A percentile compares a stretch with the other conserved stretches of the same genome.
Conservation (phyloP, 176 grass and related monocot species). For the Bonia amplexicaulis region DNA sequence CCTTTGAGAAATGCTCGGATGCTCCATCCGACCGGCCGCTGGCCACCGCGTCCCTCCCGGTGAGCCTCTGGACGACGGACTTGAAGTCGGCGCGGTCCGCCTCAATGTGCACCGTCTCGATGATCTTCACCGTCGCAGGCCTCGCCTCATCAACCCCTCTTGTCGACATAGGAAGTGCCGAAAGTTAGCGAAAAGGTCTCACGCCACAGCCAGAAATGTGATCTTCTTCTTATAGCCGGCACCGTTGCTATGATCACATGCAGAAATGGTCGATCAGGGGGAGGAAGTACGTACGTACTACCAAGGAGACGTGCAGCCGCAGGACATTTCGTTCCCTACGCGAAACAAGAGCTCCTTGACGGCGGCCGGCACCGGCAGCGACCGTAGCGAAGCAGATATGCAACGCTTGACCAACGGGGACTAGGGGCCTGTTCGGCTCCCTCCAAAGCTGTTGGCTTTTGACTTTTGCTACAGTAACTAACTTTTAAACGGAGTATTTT, state of each 20-base stretch:
- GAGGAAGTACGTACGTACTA: neutral
- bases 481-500: no score
- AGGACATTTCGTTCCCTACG: neutral
- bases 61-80: slow-evolving; percentile 42
- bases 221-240: slow-evolving; percentile 16
- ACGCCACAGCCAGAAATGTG: neutral
- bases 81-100: slow-evolving; percentile 37
- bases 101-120: slow-evolving; percentile 45
- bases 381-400: neutral
- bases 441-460: no score
- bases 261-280: neutral
- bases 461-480: no score
- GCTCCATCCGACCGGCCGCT: neutral
- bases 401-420: neutral
- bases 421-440: no score
- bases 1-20: neutral
- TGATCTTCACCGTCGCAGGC: slow-evolving; percentile 32
- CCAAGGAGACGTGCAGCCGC: neutral
- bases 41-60: slow-evolving; percentile 31
- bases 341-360: neutral
- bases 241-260: neutral
- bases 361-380: neutral
- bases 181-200: neutral
- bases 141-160: neutral
- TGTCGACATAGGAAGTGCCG: neutral